These are phyloP conservation scores for Akanthomyces uredinophilus DNA, from an alignment of 2,329 filamentous ascomycete species.

Conservation along the genomic window DNA sequence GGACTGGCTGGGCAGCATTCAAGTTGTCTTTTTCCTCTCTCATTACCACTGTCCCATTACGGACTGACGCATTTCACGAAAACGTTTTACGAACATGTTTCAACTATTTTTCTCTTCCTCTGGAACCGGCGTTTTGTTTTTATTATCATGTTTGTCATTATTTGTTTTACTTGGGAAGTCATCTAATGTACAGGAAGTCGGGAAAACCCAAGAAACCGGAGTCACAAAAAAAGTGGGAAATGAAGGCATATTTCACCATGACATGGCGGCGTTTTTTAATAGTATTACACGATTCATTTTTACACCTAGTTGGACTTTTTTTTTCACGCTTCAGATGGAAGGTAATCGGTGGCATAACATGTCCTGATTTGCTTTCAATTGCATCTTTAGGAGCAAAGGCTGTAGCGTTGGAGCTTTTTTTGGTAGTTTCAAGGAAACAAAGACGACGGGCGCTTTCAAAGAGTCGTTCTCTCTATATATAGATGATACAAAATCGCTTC, in stretches of 20 bases:
- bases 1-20: neutral
- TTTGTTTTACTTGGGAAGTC: neutral
- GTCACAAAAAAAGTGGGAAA: constrained; percentile 10
- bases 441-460: neutral
- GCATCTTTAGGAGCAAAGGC: neutral
- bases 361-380: neutral
- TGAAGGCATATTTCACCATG: constrained; percentile 2
- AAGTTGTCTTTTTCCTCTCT: neutral
- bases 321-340: neutral
- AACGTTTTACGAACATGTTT: constrained; percentile 8
- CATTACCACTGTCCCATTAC: neutral
- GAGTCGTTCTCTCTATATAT: constrained; percentile 5
- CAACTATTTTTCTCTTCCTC: constrained; percentile 3
- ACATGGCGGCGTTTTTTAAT: constrained; percentile 7
- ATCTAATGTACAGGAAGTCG: neutral
- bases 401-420: neutral
- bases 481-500: constrained; percentile 11
- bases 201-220: constrained; percentile 3
- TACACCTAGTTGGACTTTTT: neutral
- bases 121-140: neutral
- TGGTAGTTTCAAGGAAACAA: constrained; percentile 15
- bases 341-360: neutral
- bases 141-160: neutral
- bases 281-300: neutral
- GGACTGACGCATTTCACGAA: constrained; percentile 12